Evolutionary conservation across 2,329 filamentous ascomycete species (phyloP), one percentile per base, ranked within the genome.

Genomic region (Ophiostoma australiae): DNA sequence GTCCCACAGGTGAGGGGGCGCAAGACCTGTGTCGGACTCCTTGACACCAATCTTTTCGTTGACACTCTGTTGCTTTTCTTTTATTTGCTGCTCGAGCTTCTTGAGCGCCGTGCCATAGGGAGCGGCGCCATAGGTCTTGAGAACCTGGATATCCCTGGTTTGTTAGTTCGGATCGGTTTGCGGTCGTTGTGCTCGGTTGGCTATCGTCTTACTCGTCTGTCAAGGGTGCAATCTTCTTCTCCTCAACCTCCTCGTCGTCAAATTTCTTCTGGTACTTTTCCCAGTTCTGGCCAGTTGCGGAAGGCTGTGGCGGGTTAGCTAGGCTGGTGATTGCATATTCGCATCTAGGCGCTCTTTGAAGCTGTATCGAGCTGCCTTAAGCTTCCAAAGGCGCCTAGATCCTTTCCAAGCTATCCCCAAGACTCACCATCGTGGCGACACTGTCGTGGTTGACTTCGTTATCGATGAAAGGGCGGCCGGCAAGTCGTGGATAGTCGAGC

Each of bases 211-310:
- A 97, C 94, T 98, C 95, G 84, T 98, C 95, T 76, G 94, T 91
- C 74, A 99, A 85, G 75, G 95, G 95, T 73, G 93, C 94, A 80
- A 99, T 99, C 89, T 99, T 99, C 90, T 99, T 99, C 87, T 99
- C 95, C 80, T 97, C 93, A 81, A 94, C 86, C 81, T 98, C 95
- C 78, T 99, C 95, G 79, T 99, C 95, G 79, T 91, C 94, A 79
- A 92, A 99, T 79, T 90, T 94, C 87, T 98, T 97, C 84, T 92
- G 88, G 86, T 97, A 98, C 85, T 98, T 98, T 87, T 99, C 95
- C 95, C 95, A 99, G 87, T 89, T 92, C 82, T 87, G 84, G 80
- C 95, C 95, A 78, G 91, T 97, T 82, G 95, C 94, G 84, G 92
- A 94, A 86, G 94, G 94, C 94, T 97, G 88, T 11, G 35, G 63